A percentile compares a stretch with the other conserved stretches of the same genome.
These are phyloP conservation scores for Angomonas ambiguus DNA, from an alignment of 208 protist species.

Conservation along the genomic window DNA sequence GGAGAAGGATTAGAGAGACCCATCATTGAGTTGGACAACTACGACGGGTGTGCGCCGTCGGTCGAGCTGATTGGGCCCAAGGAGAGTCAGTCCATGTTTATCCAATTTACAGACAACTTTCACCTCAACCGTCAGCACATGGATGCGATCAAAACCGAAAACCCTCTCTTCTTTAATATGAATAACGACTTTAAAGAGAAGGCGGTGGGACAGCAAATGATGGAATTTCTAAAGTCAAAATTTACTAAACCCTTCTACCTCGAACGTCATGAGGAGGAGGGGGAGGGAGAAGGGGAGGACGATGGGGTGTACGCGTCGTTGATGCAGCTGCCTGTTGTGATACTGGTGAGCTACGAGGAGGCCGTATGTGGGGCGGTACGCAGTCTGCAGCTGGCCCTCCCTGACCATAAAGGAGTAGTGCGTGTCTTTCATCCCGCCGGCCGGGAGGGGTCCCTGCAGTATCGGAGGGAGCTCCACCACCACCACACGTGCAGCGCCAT, in stretches of 20 bases:
- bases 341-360: constrained; percentile 33
- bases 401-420: constrained; percentile 27
- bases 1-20: neutral
- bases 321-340: constrained; percentile 49
- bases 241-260: constrained; percentile 23
- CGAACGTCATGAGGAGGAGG: constrained; percentile 12
- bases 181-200: constrained; percentile 19
- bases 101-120: constrained; percentile 23
- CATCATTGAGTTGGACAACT: constrained; percentile 41
- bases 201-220: constrained; percentile 18
- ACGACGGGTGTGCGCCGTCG: constrained; percentile 43
- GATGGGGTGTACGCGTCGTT: constrained; percentile 22
- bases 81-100: constrained; percentile 20
- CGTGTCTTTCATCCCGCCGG: constrained; percentile 4
- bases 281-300: neutral
- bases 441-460: neutral
- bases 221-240: constrained; percentile 15
- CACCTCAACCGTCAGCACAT: constrained; percentile 14
- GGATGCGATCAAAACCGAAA: constrained; percentile 1
- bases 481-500: constrained; percentile 21
- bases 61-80: constrained; percentile 16
- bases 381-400: constrained; percentile 39
- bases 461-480: constrained; percentile 13
- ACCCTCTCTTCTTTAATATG: constrained; percentile 42
- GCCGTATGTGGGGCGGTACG: constrained; percentile 43